Percentiles rank a stretch among this genome's conserved stretches.
Conservation (phyloP, 331 rosid species). For the Arachis monticola region DNA sequence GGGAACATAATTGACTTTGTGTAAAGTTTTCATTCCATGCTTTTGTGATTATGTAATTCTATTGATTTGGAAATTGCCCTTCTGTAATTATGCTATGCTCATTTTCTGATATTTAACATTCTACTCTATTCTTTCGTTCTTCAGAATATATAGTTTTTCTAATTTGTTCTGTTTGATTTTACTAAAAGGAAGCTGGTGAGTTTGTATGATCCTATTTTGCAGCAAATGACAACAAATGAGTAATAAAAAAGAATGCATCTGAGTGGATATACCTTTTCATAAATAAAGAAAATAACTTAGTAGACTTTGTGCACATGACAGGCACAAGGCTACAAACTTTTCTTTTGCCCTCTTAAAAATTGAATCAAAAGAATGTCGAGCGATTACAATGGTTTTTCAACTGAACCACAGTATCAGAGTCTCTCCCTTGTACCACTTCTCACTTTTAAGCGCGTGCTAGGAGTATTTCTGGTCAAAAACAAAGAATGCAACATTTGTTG, state of each 20-base stretch:
- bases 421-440: constrained; percentile 28
- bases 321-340: not conserved
- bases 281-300: not conserved
- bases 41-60: constrained; percentile 8
- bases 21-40: constrained; percentile 3
- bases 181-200: not conserved
- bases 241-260: not conserved
- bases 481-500: too few relatives aligned
- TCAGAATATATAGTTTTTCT: not conserved
- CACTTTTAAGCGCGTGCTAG: too few relatives aligned
- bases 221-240: not conserved
- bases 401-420: not conserved
- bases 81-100: constrained; percentile 11
- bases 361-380: not conserved
- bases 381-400: not conserved
- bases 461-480: too few relatives aligned
- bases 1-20: not conserved
- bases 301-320: not conserved
- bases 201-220: not conserved
- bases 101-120: not conserved
- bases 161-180: not conserved
- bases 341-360: not conserved
- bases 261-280: not conserved
- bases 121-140: not conserved
- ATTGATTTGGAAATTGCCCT: not conserved